Percentiles rank a stretch among this genome's conserved stretches.
Conservation (phyloP, 306 rosid genomes). For the Senna tora region DNA sequence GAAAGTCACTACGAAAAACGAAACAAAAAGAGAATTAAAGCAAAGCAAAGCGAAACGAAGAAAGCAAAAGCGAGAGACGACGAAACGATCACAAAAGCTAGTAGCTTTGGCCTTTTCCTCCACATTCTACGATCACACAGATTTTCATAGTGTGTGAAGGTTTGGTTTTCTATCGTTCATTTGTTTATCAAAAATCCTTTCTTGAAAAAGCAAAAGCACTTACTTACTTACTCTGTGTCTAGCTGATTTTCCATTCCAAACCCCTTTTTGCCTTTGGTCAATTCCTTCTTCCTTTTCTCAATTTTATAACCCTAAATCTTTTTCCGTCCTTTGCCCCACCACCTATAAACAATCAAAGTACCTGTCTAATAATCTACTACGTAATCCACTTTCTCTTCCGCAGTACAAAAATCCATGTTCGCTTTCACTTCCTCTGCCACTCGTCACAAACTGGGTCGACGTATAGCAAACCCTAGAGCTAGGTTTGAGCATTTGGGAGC, state of each 20-base stretch:
- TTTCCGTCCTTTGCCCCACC: slow-evolving; percentile 30
- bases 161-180: not conserved
- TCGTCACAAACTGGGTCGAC: slow-evolving; percentile 13
- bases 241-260: not conserved
- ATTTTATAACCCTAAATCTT: slow-evolving; percentile 20
- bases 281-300: slow-evolving; percentile 53
- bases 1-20: not conserved
- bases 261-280: slow-evolving; percentile 21
- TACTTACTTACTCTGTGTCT: not conserved
- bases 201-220: slow-evolving; percentile 39
- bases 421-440: slow-evolving; percentile 40
- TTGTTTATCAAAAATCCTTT: slow-evolving; percentile 23
- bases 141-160: slow-evolving; percentile 1
- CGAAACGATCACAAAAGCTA: not conserved
- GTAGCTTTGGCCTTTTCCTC: slow-evolving; percentile 16
- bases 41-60: not conserved
- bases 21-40: not conserved
- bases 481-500: slow-evolving; percentile 2
- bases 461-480: slow-evolving; percentile 14
- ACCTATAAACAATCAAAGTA: slow-evolving; percentile 76
- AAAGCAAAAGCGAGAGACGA: not conserved
- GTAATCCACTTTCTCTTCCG: slow-evolving; percentile 33
- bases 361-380: slow-evolving; percentile 29
- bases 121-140: not conserved
- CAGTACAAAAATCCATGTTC: slow-evolving; percentile 46